These are phyloP conservation scores for Tuber borchii DNA, from an alignment of 495 filamentous ascomycete species.

Conservation along the genomic window DNA sequence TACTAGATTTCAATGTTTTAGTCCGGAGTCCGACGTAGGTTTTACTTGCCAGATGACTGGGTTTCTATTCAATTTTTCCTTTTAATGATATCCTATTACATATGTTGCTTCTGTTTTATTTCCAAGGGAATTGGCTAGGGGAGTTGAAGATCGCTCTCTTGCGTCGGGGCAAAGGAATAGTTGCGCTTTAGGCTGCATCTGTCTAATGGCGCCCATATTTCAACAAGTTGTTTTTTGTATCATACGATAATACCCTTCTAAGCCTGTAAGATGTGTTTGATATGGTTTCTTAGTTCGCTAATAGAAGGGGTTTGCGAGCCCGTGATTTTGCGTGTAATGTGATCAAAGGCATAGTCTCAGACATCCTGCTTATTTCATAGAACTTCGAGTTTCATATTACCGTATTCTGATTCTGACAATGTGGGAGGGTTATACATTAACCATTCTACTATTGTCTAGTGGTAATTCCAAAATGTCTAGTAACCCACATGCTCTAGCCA, in stretches of 20 bases:
- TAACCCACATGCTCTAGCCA: not conserved
- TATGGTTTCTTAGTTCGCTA: not conserved
- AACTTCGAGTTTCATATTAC: not conserved
- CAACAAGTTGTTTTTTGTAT: not conserved
- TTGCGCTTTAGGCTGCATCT: not conserved
- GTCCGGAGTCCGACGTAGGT: not conserved
- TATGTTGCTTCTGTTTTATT: not conserved
- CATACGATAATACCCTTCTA: not conserved
- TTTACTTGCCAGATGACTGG: slow-evolving; percentile 2
- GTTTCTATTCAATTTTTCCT: slow-evolving; percentile 10
- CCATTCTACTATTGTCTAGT: not conserved
- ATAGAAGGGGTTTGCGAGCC: not conserved
- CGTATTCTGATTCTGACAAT: not conserved
- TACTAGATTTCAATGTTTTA: slow-evolving; percentile 1
- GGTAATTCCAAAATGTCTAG: not conserved
- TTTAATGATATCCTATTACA: slow-evolving; percentile 11
- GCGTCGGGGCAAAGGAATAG: not conserved
- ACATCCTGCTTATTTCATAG: slow-evolving; percentile 1
- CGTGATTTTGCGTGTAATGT: not conserved
- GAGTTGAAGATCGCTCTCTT: slow-evolving; percentile 1
- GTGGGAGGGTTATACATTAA: not conserved
- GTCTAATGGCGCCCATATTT: not conserved
- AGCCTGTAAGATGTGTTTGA: not conserved
- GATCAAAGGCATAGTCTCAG: slow-evolving; percentile 5
- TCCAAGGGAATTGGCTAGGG: not conserved